Evolutionary conservation across 352 stramenopile genomes (phyloP), one percentile per base, ranked within the genome.

Genomic region (Phytophthora constricta): DNA sequence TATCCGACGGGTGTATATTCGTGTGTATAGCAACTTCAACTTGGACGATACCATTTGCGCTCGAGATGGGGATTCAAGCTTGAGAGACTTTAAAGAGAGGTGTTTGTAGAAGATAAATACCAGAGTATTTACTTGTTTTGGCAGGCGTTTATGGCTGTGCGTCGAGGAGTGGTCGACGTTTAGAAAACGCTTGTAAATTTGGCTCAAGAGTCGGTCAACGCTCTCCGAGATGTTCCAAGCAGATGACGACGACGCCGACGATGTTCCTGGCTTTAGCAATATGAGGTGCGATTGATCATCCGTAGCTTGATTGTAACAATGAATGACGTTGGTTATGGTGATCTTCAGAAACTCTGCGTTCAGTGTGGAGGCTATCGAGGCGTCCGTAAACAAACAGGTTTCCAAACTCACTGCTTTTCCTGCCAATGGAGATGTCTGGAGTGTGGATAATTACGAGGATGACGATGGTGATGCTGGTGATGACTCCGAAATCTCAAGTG

Each of bases 261-360:
- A 74, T 51, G 66, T 66, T 13, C 68, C 63, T 51, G 72, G 65
- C 19, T 80, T 80, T 48, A 80, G 57, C 34, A 39, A 59, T 34
- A 80, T 80, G 72, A 72, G 45, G 72, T 80, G 25, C 39, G 53
- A 43, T 9, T 41, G 8, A 33, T 25, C 22, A 17, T n/a, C 25
- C 42, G 20, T 14, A 4, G 23, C 25, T 39, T 53, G 26, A 37
- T 34, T 46, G 17, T 28, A 26, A 47, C 3, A 25, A 8, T 62
- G 19, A 62, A 53, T 39, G 11, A 34, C 8, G n/a, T 33, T 4
- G 34, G 1, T n/a, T 43, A 39, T 60, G 19, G 26, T 61, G 37
- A 19, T 25, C 56, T 4, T 11, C 23, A 80, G 72, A 28, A 68
- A 68, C 17, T 68, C 65, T 17, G 28, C 31, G 17, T 59, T 25